These are phyloP conservation scores for Coniochaeta prunicola DNA, from an alignment of 2,329 filamentous ascomycete genomes.

Conservation along the genomic window DNA sequence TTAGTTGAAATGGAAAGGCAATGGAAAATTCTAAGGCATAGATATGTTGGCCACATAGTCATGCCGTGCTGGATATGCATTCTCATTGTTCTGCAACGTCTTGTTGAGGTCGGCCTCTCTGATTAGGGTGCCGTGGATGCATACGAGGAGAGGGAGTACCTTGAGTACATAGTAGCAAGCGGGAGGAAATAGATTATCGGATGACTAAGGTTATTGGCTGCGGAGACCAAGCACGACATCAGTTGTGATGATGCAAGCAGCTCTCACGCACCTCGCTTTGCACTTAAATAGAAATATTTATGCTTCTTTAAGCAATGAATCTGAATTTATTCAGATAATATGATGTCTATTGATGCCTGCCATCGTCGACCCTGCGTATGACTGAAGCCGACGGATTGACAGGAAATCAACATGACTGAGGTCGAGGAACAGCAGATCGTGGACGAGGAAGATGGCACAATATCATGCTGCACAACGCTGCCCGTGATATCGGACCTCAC, in stretches of 20 bases:
- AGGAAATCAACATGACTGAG: background rate
- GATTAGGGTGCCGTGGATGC: too few species aligned
- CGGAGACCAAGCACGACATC: background rate
- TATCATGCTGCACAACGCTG: slow-evolving; percentile 32
- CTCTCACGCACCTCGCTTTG: too few species aligned
- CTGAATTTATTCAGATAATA: too few species aligned
- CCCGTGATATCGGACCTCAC: slow-evolving; percentile 25
- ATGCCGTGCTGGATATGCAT: too few species aligned
- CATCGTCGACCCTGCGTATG: background rate
- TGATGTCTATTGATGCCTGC: background rate
- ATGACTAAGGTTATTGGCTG: background rate
- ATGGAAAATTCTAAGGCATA: background rate
- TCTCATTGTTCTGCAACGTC: too few species aligned
- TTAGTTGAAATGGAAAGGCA: background rate
- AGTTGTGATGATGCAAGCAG: background rate
- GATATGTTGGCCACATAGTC: background rate
- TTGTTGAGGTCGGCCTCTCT: too few species aligned
- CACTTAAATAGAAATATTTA: too few species aligned
- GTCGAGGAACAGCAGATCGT: slow-evolving; percentile 3
- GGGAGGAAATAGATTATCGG: too few species aligned
- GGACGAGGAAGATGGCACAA: slow-evolving; percentile 28
- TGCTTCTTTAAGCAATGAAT: too few species aligned
- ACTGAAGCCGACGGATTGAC: background rate
- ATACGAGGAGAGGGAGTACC: too few species aligned
- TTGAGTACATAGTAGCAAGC: too few species aligned